Evolutionary conservation across 148 eudicot genomes (phyloP), one percentile per base, ranked within the genome.

Genomic region (Rhododendron mucronatum): DNA sequence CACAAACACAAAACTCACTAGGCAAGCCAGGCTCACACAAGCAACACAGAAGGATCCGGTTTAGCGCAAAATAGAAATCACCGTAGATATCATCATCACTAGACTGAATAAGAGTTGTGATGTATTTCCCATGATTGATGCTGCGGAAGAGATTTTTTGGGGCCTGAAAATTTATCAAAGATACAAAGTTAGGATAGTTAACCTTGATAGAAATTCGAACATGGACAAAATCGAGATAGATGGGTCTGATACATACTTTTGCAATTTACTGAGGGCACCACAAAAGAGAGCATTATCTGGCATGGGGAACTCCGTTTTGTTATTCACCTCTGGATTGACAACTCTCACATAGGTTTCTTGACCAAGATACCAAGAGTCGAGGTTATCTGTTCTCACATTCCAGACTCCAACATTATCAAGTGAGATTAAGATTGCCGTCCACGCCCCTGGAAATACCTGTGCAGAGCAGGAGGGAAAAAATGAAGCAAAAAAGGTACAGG

Each of bases 361-460:
- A 69, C 99, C 99, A 18, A 95, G 99, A 82, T 93, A 95, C 99
- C 99, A 97, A 10, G 98, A 88, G 88, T 95, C 98, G 0, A 97
- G 95, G 88, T 97, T 97, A 74, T 93, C 94, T 3, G 99, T 93
- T 89, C 99, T 95, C 83, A 97, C 80, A 88, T 97, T 97, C 99
- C 99, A 97, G 39, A 93, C 85, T 63, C 99, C 99, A 2, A 97
- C 98, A 47, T 97, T 97, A 89, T 97, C 98, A 6, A 97, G 95
- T n/a, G 99, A 97, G 73, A 93, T 92, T 71, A 97, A 85, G 63
- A 97, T 87, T 26, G 98, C 98, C 1, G 99, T 97, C 99, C 99
- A 97, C 67, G 98, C 99, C 75, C 98, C 99, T 2, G 99, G 99
- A 73, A 91, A 97, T 55, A 97, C 99, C 99, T 97, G 86, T 45